phyloP scores from a whole-genome alignment of 345 rosid genomes.

The Melaleuca alternifolia region DNA sequence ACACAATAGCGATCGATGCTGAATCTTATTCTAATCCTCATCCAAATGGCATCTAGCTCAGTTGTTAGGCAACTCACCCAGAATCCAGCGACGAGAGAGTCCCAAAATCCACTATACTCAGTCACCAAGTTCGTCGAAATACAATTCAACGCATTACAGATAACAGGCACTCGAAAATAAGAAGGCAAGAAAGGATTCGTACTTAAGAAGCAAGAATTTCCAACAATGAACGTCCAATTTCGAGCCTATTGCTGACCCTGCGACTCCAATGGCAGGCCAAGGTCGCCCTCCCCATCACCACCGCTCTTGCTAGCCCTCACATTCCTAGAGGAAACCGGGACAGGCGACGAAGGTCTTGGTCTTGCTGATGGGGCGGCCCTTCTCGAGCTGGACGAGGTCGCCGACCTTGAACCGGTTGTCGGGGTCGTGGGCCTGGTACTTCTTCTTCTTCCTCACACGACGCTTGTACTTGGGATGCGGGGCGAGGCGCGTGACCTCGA shows the following conservation, averaged over 20 bases:
- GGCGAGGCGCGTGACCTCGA: conserved; percentile 64
- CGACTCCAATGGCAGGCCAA: conserved; percentile 67
- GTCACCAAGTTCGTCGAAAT: background rate
- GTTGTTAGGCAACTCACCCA: background rate
- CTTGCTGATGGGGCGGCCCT: conserved; percentile 81
- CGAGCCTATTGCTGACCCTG: conserved; percentile 19
- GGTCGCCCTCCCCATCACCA: conserved; percentile 21
- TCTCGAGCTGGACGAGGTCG: conserved; percentile 61
- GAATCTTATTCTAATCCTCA: background rate
- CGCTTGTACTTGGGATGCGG: conserved; percentile 87
- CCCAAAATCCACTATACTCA: background rate
- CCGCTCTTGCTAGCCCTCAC: conserved; percentile 8
- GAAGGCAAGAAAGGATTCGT: background rate
- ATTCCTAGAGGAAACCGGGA: conserved; percentile 27
- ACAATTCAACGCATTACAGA: background rate
- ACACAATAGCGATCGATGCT: background rate
- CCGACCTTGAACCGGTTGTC: conserved; percentile 73
- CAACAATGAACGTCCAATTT: background rate
- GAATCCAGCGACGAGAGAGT: background rate
- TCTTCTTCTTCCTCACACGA: conserved; percentile 80
- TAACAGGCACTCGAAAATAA: background rate
- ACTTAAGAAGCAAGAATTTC: background rate
- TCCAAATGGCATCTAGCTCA: background rate
- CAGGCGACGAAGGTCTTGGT: conserved; percentile 63
- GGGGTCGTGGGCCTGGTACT: conserved; percentile 91